phyloP scores from a whole-genome alignment of 345 rosid genomes.

The Cardamine occulta region DNA sequence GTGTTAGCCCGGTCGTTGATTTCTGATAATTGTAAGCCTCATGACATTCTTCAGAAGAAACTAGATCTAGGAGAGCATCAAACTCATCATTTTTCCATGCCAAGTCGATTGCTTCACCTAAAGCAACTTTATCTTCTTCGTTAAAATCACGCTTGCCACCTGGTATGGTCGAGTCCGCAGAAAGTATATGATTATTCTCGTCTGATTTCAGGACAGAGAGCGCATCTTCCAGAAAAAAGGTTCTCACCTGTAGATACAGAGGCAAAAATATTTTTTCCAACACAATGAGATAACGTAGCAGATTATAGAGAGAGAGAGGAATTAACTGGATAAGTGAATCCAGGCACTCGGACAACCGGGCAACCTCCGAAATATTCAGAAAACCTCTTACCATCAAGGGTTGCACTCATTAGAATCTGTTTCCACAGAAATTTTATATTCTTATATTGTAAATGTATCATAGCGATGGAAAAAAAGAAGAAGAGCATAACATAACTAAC shows the following conservation, averaged over 20 bases:
- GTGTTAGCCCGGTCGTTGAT: constrained; percentile 69
- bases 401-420: constrained; percentile 97
- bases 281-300: constrained; percentile 11
- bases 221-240: constrained; percentile 79
- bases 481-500: constrained; percentile 54
- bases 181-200: constrained; percentile 55
- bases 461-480: constrained; percentile 12
- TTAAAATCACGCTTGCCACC: constrained; percentile 49
- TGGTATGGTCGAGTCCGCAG: constrained; percentile 38
- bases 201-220: constrained; percentile 66
- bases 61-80: constrained; percentile 70
- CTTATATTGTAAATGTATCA: constrained; percentile 1
- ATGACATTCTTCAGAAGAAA: constrained; percentile 58
- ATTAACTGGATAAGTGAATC: constrained; percentile 89
- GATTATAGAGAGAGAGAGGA: not conserved
- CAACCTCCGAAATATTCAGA: constrained; percentile 95
- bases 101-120: constrained; percentile 81
- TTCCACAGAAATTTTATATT: not conserved
- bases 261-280: constrained; percentile 8
- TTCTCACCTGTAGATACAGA: constrained; percentile 62
- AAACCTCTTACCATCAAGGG: constrained; percentile 89
- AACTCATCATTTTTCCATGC: constrained; percentile 84
- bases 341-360: constrained; percentile 86
- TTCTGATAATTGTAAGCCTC: constrained; percentile 71
- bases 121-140: constrained; percentile 64